Conservation (phyloP, 1,284 basidiomycete genomes). For the Inonotus obliquus region DNA sequence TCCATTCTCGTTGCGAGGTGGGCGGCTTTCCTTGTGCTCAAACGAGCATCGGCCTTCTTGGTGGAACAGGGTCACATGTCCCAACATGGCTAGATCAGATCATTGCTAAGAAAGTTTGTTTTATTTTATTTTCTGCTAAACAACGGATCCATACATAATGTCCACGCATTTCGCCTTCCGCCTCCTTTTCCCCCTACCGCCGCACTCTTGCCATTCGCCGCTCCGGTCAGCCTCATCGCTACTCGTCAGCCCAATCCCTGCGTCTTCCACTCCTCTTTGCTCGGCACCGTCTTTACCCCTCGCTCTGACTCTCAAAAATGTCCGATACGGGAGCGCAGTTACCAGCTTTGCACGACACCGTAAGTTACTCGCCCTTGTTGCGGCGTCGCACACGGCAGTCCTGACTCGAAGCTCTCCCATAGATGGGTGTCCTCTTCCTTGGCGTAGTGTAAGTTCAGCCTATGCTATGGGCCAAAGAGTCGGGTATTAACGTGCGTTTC, state of each 20-base stretch:
- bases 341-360: slow-evolving; percentile 17
- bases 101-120: not conserved
- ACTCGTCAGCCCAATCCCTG: not conserved
- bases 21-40: not conserved
- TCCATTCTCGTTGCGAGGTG: slow-evolving; percentile 1
- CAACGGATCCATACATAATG: not conserved
- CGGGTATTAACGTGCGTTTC: not conserved
- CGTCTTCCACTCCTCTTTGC: not conserved
- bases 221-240: not conserved
- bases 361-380: not conserved
- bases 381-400: too few relatives aligned
- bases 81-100: not conserved
- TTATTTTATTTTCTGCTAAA: not conserved
- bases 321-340: not conserved
- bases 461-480: not conserved
- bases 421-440: slow-evolving; percentile 17
- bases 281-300: not conserved
- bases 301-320: slow-evolving; percentile 3
- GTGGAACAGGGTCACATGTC: not conserved
- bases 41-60: not conserved
- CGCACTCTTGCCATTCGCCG: not conserved
- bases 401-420: not conserved
- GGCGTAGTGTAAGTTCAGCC: slow-evolving; percentile 14
- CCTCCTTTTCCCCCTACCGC: not conserved
- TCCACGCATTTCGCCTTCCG: not conserved